Evolutionary conservation across 352 stramenopile species (phyloP).

Genomic region (Globisporangium nunn): DNA sequence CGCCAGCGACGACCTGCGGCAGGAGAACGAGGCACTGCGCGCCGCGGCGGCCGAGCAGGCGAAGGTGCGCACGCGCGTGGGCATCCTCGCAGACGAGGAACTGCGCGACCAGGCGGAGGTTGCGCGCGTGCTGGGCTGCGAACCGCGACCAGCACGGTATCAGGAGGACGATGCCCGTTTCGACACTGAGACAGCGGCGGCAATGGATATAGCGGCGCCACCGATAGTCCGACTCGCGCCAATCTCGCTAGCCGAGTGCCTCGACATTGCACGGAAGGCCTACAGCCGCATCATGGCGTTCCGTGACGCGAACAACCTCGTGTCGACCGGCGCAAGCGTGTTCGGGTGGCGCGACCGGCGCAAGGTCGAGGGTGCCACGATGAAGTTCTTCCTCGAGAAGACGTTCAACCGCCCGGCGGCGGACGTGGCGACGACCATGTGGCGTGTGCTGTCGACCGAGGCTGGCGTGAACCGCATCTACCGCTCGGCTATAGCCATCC

Average conservation of each 20-base stretch:
- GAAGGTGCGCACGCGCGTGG: constrained; percentile 41
- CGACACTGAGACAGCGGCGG: not conserved
- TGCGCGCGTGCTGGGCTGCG: not conserved
- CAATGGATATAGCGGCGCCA: not conserved
- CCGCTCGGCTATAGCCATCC: constrained; percentile 37
- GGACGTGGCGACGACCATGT: constrained; percentile 39
- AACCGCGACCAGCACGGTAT: not conserved
- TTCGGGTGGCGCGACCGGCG: constrained; percentile 62
- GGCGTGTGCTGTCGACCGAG: constrained; percentile 52
- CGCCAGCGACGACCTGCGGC: constrained; percentile 41
- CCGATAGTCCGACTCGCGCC: constrained; percentile 19
- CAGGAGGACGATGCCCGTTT: not conserved
- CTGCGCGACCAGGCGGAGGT: constrained; percentile 22
- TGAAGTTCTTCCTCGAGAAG: constrained; percentile 64
- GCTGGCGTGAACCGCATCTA: constrained; percentile 53
- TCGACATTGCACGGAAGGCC: constrained; percentile 31
- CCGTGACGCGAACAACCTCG: constrained; percentile 25
- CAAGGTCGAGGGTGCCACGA: constrained; percentile 33
- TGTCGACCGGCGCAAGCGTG: constrained; percentile 39
- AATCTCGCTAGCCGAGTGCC: constrained; percentile 39
- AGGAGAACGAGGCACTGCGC: constrained; percentile 53
- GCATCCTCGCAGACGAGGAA: constrained; percentile 54
- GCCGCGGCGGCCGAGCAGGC: constrained; percentile 45
- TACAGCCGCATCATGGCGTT: constrained; percentile 42
- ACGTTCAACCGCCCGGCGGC: constrained; percentile 36